Evolutionary conservation across 2,329 filamentous ascomycete genomes (phyloP).

Genomic region (Fusarium zealandicum): DNA sequence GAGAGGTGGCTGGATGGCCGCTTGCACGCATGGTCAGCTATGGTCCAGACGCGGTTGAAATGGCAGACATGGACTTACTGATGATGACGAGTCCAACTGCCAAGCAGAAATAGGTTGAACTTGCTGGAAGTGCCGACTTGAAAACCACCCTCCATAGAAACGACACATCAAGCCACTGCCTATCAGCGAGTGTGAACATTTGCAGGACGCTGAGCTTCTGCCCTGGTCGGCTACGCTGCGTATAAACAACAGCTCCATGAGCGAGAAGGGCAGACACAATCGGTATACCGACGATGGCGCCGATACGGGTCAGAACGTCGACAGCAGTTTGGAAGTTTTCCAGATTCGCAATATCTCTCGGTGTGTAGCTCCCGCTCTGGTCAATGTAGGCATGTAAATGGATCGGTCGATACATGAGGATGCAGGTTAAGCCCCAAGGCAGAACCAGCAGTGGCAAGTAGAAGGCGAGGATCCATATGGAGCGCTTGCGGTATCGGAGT

Average conservation of each 20-base stretch:
- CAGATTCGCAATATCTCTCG: background rate
- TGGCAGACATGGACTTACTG: slow-evolving; percentile 6
- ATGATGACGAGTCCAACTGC: slow-evolving; percentile 13
- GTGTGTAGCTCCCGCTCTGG: slow-evolving; percentile 3
- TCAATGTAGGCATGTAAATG: slow-evolving; percentile 13
- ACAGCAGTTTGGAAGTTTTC: background rate
- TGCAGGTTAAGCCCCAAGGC: slow-evolving; percentile 12
- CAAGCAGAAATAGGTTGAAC: slow-evolving; percentile 18
- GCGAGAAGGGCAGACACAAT: slow-evolving; percentile 24
- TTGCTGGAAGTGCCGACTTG: too few species aligned
- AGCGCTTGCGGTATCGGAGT: background rate
- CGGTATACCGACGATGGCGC: slow-evolving; percentile 9
- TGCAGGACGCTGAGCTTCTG: slow-evolving; percentile 15
- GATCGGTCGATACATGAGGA: slow-evolving; percentile 25
- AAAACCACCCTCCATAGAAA: too few species aligned
- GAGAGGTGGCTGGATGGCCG: slow-evolving; percentile 8
- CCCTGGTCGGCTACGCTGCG: slow-evolving; percentile 3
- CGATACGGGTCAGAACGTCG: background rate
- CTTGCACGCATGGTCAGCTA: slow-evolving; percentile 10
- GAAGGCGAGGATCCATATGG: background rate
- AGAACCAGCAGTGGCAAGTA: slow-evolving; percentile 13
- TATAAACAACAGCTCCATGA: slow-evolving; percentile 21
- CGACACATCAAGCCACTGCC: slow-evolving; percentile 16
- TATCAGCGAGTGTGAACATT: slow-evolving; percentile 21
- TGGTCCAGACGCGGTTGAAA: background rate